Evolutionary conservation across 2,329 filamentous ascomycete genomes (phyloP), one percentile per base, ranked within the genome.

Genomic region (Ophiostoma ulmi): DNA sequence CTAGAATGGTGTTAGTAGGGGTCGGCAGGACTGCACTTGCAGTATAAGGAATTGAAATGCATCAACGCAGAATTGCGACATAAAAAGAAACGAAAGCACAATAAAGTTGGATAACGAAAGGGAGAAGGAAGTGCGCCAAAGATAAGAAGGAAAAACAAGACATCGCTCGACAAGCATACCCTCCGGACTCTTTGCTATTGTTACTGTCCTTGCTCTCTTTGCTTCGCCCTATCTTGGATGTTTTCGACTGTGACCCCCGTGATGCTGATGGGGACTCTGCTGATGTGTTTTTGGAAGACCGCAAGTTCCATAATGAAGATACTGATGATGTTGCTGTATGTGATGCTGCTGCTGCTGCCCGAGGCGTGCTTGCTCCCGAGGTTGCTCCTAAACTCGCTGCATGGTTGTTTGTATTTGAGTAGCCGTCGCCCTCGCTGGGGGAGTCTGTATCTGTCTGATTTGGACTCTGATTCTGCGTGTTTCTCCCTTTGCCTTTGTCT

Each of bases 141-240:
- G 26, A 20, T 0, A 39, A 68, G 17, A 41, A 6, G 26, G 5
- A 61, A 26, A 17, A 14, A 5, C 17, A 31, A n/a, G 7, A 63
- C 41, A 22, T n/a, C 13, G 22, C 67, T 20, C 38, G 67, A 70
- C 74, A 48, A 73, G 52, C 52, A 58, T 58, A 74, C 73, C 73
- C 73, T 73, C 69, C 73, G 22, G 65, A 31, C 22, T 67, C 65
- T 22, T 67, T 67, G 36, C 63, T 39, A 10, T 39, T 39, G 10
- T 67, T 48, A 31, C 66, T 8, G 20, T 22, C 63, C 10, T 67
- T 67, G 44, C 70, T 68, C 63, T 71, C 70, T 55, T 70, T 71
- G 31, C 63, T n/a, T 13, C 69, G 68, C 44, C 64, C 61, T 20
- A 71, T 70, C n/a, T 63, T 39, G 8, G 71, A 71, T 11, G 73